Percentiles rank a stretch among this genome's conserved stretches.
Conservation (phyloP, 371 early-diverging fungal genomes). For the Lichtheimia hyalospora region DNA sequence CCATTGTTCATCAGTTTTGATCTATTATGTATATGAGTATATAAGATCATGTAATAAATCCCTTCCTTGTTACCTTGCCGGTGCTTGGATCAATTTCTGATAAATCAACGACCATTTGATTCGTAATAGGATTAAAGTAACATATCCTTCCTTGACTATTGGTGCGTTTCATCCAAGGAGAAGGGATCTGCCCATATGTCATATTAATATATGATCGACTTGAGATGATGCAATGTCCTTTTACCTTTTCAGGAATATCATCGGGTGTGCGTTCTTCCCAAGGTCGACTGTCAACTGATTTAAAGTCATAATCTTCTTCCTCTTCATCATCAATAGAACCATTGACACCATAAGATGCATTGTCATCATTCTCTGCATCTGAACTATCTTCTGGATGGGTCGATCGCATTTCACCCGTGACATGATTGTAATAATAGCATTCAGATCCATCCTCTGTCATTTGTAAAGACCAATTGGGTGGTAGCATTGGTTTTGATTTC, state of each 20-base stretch:
- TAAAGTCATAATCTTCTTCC: constrained; percentile 18
- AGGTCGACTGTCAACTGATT: constrained; percentile 16
- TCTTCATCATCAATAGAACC: constrained; percentile 14
- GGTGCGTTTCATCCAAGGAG: constrained; percentile 57
- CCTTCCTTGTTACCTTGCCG: constrained; percentile 3
- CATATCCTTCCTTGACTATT: constrained; percentile 63
- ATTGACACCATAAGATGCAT: constrained; percentile 10
- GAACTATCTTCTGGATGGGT: constrained; percentile 34
- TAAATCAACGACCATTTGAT: constrained; percentile 66
- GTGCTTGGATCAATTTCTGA: constrained; percentile 7
- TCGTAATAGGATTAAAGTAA: constrained; percentile 72
- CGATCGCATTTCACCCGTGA: constrained; percentile 50
- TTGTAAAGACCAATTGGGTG: constrained; percentile 47
- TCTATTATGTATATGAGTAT: background rate
- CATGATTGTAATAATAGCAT: constrained; percentile 44
- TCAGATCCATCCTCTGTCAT: constrained; percentile 46
- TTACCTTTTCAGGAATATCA: constrained; percentile 21
- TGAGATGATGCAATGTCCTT: background rate
- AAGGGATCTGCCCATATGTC: constrained; percentile 26
- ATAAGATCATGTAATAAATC: no score
- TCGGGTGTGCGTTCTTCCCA: constrained; percentile 14
- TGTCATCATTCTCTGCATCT: constrained; percentile 20
- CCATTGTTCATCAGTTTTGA: background rate
- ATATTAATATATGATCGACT: no score
- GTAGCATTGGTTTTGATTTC: constrained; percentile 18